Conservation (phyloP, 164 flowering plant species). For the Kingdonia uniflora region DNA sequence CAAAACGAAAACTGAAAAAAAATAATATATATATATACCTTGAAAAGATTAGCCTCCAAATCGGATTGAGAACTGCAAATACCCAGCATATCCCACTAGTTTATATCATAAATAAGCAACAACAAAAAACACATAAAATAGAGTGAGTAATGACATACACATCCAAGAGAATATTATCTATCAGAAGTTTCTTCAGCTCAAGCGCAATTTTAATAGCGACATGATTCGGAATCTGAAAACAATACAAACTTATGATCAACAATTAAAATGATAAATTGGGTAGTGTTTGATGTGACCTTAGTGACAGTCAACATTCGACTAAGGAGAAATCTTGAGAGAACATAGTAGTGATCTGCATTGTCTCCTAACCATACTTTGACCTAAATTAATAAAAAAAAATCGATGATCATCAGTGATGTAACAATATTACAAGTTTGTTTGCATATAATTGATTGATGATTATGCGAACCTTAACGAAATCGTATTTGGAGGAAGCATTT, state of each 20-base stretch:
- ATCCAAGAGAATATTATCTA: slow-evolving; percentile 91
- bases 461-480: slow-evolving; percentile 76
- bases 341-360: slow-evolving; percentile 95
- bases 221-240: slow-evolving; percentile 89
- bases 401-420: no score
- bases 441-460: no score
- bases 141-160: slow-evolving; percentile 46
- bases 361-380: slow-evolving; percentile 96
- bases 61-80: slow-evolving; percentile 75
- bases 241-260: background rate
- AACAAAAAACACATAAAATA: slow-evolving; percentile 4
- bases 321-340: slow-evolving; percentile 83
- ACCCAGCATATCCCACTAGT: no score
- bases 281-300: slow-evolving; percentile 32
- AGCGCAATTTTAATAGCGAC: slow-evolving; percentile 92
- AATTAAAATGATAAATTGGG: background rate
- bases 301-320: slow-evolving; percentile 97
- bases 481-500: slow-evolving; percentile 90
- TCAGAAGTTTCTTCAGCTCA: slow-evolving; percentile 88
- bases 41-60: slow-evolving; percentile 88
- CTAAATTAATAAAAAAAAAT: slow-evolving; percentile 19
- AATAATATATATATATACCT: slow-evolving; percentile 59
- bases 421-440: no score
- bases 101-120: background rate
- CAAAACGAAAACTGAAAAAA: no score